A percentile compares a stretch with the other conserved stretches of the same genome.
Evolutionary conservation across 2,329 filamentous ascomycete genomes (phyloP).

Genomic region (Nothophoma quercina): DNA sequence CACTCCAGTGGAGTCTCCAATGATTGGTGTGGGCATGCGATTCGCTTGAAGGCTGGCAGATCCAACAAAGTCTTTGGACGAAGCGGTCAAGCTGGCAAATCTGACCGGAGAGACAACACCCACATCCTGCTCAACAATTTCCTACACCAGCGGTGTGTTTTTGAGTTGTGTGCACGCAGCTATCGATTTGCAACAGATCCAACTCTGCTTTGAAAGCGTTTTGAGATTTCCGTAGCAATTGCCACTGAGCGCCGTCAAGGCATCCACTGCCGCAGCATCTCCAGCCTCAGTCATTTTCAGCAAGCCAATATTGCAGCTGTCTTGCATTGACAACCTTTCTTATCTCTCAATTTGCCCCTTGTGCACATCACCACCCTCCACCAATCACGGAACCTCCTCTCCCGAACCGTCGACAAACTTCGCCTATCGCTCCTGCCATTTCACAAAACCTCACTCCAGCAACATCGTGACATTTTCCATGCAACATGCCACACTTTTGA

Average conservation of each 20-base stretch:
- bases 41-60: too few relatives aligned
- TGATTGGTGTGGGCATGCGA: too few relatives aligned
- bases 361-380: background rate
- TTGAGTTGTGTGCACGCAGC: background rate
- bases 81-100: constrained; percentile 3
- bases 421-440: background rate
- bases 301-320: too few relatives aligned
- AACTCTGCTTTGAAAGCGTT: too few relatives aligned
- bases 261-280: too few relatives aligned
- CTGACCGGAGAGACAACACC: constrained; percentile 1
- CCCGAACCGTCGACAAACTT: background rate
- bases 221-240: too few relatives aligned
- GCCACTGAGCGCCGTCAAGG: too few relatives aligned
- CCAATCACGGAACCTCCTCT: background rate
- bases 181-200: background rate
- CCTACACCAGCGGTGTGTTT: background rate
- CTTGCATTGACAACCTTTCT: too few relatives aligned
- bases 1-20: too few relatives aligned
- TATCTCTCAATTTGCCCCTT: background rate
- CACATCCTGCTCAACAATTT: background rate
- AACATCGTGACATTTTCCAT: background rate
- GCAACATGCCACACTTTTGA: too few relatives aligned
- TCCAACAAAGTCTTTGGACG: too few relatives aligned
- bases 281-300: too few relatives aligned
- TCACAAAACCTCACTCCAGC: background rate